Evolutionary conservation across 805 yeast genomes (phyloP).

Genomic region (Yamadazyma philogaea): DNA sequence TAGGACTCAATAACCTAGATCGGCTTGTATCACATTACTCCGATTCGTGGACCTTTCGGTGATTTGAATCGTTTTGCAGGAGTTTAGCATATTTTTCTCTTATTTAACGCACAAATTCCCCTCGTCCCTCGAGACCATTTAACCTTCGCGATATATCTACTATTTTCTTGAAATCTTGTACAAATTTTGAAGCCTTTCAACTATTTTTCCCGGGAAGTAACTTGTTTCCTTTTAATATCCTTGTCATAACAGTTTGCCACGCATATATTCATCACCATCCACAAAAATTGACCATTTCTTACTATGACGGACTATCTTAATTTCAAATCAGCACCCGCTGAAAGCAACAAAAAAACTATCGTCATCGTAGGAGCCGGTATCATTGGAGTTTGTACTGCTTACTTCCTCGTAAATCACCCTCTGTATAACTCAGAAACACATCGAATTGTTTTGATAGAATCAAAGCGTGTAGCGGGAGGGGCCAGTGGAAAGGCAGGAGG

Average conservation of each 20-base stretch:
- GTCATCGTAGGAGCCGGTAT: constrained; percentile 93
- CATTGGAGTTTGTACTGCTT: constrained; percentile 93
- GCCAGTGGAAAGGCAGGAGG: constrained; percentile 99
- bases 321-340: constrained; percentile 46
- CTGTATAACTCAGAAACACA: constrained; percentile 66
- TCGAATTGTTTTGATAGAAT: constrained; percentile 82
- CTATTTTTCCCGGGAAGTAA: no score
- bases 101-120: neutral
- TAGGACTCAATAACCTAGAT: no score
- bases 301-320: constrained; percentile 30
- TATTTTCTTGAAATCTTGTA: no score
- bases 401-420: constrained; percentile 80
- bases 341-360: constrained; percentile 67
- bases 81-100: no score
- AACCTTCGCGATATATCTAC: neutral
- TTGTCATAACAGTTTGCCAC: no score
- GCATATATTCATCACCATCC: no score
- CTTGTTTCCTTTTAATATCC: neutral
- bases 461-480: constrained; percentile 93
- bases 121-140: neutral
- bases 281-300: neutral
- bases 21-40: no score
- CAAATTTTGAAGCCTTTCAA: neutral
- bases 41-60: no score
- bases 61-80: no score